These are phyloP conservation scores for Diaporthe sp. DNA, from an alignment of 2,329 filamentous ascomycete species.

Conservation along the genomic window DNA sequence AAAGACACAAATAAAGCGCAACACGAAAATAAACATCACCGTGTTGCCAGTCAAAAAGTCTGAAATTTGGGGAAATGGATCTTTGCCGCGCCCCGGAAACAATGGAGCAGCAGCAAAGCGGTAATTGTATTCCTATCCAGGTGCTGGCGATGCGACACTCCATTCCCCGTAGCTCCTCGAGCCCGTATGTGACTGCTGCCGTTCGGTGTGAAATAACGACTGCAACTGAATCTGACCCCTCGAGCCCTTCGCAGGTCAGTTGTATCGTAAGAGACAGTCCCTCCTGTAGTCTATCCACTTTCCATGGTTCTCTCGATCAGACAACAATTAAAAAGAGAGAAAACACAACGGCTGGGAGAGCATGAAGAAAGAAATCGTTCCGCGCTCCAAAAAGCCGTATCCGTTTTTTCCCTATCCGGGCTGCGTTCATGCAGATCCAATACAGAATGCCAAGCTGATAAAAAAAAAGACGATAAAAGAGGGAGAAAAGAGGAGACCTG, in stretches of 20 bases:
- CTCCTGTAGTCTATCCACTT: conserved; percentile 14
- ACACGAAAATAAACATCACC: background rate
- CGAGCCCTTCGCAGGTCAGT: conserved; percentile 29
- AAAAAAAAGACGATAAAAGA: background rate
- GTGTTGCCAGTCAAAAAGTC: background rate
- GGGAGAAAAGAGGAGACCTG: conserved; percentile 8
- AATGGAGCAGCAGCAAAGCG: background rate
- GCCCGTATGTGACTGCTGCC: background rate
- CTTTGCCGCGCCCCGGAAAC: background rate
- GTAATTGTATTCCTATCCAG: conserved; percentile 10
- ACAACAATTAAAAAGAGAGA: background rate
- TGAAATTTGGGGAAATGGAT: background rate
- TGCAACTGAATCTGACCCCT: conserved; percentile 18
- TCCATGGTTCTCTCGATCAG: conserved; percentile 6
- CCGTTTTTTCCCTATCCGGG: conserved; percentile 6
- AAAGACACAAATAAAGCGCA: background rate
- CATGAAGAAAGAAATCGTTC: background rate
- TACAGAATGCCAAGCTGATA: conserved; percentile 28
- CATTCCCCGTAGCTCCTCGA: background rate
- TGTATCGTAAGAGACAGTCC: conserved; percentile 21
- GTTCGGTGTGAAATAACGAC: background rate
- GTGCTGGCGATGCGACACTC: background rate
- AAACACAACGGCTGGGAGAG: background rate
- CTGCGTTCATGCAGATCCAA: conserved; percentile 24
- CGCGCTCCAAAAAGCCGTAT: conserved; percentile 13